Percentiles rank a stretch among this genome's conserved stretches.
Evolutionary conservation across 1,284 basidiomycete species (phyloP).

Genomic region (Trichosporon asahii): DNA sequence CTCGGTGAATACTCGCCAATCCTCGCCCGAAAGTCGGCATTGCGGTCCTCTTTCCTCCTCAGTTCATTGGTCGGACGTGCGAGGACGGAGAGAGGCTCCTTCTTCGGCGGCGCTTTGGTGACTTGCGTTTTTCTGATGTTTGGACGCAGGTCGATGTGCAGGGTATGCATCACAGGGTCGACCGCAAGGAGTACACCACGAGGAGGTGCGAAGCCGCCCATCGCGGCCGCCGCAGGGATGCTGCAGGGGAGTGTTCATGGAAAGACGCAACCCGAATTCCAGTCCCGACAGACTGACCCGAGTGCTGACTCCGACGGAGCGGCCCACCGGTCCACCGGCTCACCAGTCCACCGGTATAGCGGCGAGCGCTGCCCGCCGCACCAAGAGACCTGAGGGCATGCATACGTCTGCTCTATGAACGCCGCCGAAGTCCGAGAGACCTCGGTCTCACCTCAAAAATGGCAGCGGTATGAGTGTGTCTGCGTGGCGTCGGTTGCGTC

Average conservation of each 20-base stretch:
- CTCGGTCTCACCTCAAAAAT: background rate
- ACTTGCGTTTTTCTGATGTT: background rate
- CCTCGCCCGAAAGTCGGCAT: constrained; percentile 1
- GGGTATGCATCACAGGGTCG: no score
- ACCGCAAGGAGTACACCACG: background rate
- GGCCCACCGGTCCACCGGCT: background rate
- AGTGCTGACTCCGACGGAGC: background rate
- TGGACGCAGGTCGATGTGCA: background rate
- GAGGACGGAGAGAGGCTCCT: background rate
- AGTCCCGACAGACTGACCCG: background rate
- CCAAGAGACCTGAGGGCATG: no score
- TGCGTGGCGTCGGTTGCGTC: background rate
- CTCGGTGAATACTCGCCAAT: background rate
- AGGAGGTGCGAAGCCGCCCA: background rate
- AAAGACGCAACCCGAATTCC: background rate
- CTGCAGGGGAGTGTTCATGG: background rate
- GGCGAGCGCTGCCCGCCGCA: background rate
- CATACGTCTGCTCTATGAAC: no score
- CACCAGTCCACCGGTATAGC: background rate
- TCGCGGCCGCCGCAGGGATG: background rate
- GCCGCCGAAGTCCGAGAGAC: background rate
- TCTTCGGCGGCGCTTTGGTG: no score
- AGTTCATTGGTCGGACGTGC: background rate
- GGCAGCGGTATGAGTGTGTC: background rate
- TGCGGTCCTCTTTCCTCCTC: background rate